Base-by-base conservation (phyloP, 2,329 filamentous ascomycete species). In the Triangularia verruculosa region DNA sequence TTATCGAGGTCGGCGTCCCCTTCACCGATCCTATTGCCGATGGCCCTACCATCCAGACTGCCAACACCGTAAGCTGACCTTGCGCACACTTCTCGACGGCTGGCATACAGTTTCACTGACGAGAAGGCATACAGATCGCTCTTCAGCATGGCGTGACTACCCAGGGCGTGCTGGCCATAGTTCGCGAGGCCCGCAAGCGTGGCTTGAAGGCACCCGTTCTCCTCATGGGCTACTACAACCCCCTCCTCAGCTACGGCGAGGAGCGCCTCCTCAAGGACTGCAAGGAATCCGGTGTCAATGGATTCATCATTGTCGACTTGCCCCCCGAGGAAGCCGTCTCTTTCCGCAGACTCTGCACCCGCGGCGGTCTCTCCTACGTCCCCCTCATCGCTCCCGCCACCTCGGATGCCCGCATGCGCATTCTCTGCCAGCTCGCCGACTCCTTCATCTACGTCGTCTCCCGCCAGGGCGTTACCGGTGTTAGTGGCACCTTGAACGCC, bases 191-290 rank as follows among this genome's bases (percentile, higher is more conserved):
- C 55, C 85, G 95, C 72, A 83, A 84, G 70, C 85, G 84, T 66
- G 95, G 95, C 51, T 82, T 98, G 61, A 89, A 84, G 72, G 87
- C 89, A 0, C 95, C 95, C 0, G 86, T 99, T 51, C 80, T 99
- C 74, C 85, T 99, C 69, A 99, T 99, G 95, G 95, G 95, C 72
- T 99, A 99, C 85, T 99, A 97, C 80, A 99, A 99, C 81, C 95
- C 95, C 1, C 83, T 98, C 66, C 82, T 98, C 66, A 92, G 90
- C 72, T 99, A 98, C 75, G 95, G 95, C 61, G 95, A 99, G 79
- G 93, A 97, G 79, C 86, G 84, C 65, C 87, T 98, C 77, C 82
- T 99, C 61, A 84, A 87, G 71, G 93, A 98, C 77, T 92, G 92
- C 76, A 89, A 89, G 74, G 86, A 87, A 61, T 90, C 92, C 2